phyloP scores from a whole-genome alignment of 169 alveolate species.

The Cryptosporidium baileyi region DNA sequence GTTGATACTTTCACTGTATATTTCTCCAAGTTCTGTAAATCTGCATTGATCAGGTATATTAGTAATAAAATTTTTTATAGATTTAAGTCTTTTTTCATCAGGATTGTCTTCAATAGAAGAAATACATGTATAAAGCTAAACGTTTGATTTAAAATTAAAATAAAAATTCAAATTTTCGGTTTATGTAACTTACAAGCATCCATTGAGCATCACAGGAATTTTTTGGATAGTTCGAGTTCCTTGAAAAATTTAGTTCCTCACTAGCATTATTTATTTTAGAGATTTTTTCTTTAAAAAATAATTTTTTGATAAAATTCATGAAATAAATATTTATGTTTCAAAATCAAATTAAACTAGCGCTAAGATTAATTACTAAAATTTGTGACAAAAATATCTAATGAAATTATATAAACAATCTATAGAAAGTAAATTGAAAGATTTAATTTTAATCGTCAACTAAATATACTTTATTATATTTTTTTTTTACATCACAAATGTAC shows the following conservation, averaged over 20 bases:
- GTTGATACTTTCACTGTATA: not conserved
- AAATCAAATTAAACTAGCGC: too few species aligned
- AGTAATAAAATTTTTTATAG: slow-evolving; percentile 16
- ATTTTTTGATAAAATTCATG: not conserved
- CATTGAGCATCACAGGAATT: slow-evolving; percentile 63
- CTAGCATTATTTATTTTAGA: not conserved
- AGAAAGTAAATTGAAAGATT: too few species aligned
- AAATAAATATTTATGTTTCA: not conserved
- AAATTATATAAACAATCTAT: too few species aligned
- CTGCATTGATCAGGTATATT: slow-evolving; percentile 59
- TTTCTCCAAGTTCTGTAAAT: slow-evolving; percentile 36
- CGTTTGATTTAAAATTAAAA: not conserved
- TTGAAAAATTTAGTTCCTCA: not conserved
- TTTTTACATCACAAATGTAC: slow-evolving; percentile 15
- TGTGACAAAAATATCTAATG: too few species aligned
- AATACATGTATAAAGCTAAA: slow-evolving; percentile 21
- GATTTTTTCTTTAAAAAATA: not conserved
- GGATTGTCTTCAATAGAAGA: slow-evolving; percentile 55
- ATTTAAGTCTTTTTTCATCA: not conserved
- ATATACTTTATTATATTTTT: too few species aligned
- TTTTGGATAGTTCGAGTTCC: slow-evolving; percentile 21
- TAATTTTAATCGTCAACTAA: too few species aligned
- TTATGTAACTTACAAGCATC: slow-evolving; percentile 49
- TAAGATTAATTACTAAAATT: too few species aligned
- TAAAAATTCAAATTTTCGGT: not conserved